Percentiles rank a stretch among this genome's conserved stretches.
phyloP scores from a whole-genome alignment of 2,329 filamentous ascomycete species.

The Penicillium sp. region DNA sequence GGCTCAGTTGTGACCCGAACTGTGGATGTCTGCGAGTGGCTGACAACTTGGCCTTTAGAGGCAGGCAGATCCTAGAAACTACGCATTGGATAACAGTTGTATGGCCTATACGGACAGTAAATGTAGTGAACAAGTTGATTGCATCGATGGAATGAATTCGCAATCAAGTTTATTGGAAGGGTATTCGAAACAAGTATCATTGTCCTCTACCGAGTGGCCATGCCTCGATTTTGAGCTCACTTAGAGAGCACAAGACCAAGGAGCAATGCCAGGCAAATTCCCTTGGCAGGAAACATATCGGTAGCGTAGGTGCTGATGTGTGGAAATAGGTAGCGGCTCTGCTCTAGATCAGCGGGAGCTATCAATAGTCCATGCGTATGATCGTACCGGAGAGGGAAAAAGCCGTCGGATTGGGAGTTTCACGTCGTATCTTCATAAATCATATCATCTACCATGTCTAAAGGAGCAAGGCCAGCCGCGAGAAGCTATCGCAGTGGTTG shows the following conservation, averaged over 20 bases:
- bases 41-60: background rate
- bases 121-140: too few relatives aligned
- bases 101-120: background rate
- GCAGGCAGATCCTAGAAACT: background rate
- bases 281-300: background rate
- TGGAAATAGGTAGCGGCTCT: background rate
- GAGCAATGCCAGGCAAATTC: background rate
- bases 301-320: too few relatives aligned
- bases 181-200: background rate
- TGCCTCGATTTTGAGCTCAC: background rate
- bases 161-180: background rate
- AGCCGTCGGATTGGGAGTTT: background rate
- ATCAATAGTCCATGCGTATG: too few relatives aligned
- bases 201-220: background rate
- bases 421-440: conserved; percentile 38
- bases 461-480: conserved; percentile 16
- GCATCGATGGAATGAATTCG: background rate
- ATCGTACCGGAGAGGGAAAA: background rate
- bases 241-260: background rate
- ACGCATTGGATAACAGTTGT: background rate
- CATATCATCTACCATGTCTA: conserved; percentile 25
- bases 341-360: conserved; percentile 2
- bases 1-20: background rate
- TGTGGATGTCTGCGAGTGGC: background rate
- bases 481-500: background rate